phyloP scores from a whole-genome alignment of 2,329 filamentous ascomycete species.

The Aspergillus sp. region DNA sequence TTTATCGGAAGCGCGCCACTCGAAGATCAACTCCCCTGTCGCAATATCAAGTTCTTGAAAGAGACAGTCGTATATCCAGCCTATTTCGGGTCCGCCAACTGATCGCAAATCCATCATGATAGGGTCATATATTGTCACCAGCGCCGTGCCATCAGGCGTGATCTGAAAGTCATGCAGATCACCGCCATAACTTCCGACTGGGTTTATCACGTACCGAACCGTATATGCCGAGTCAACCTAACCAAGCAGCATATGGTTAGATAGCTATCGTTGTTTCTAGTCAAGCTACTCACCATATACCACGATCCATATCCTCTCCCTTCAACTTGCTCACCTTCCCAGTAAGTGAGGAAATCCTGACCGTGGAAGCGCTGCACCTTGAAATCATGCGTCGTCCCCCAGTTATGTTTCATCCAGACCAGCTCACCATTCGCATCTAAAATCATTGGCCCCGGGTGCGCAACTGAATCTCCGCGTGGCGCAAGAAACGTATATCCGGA shows the following conservation, averaged over 20 bases:
- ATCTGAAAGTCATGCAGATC: slow-evolving; percentile 43
- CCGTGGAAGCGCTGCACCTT: slow-evolving; percentile 31
- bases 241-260: background rate
- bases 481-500: slow-evolving; percentile 36
- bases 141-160: slow-evolving; percentile 34
- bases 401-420: slow-evolving; percentile 33
- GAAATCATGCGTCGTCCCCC: slow-evolving; percentile 32
- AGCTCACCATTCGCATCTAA: slow-evolving; percentile 33
- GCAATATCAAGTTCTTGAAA: slow-evolving; percentile 43
- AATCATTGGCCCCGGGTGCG: slow-evolving; percentile 32
- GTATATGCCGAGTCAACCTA: slow-evolving; percentile 33
- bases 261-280: background rate
- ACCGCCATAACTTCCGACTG: slow-evolving; percentile 28
- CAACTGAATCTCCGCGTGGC: slow-evolving; percentile 37
- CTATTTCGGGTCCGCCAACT: slow-evolving; percentile 31
- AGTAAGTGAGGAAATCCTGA: slow-evolving; percentile 32
- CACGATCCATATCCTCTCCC: slow-evolving; percentile 29
- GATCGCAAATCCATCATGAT: slow-evolving; percentile 32
- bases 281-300: slow-evolving; percentile 29
- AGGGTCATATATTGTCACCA: slow-evolving; percentile 37
- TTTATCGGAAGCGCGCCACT: slow-evolving; percentile 44
- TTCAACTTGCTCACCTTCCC: slow-evolving; percentile 29
- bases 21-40: slow-evolving; percentile 40
- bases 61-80: slow-evolving; percentile 38
- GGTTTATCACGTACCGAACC: slow-evolving; percentile 25